phyloP scores from a whole-genome alignment of 345 rosid genomes.

The Noccaea bulbosa region DNA sequence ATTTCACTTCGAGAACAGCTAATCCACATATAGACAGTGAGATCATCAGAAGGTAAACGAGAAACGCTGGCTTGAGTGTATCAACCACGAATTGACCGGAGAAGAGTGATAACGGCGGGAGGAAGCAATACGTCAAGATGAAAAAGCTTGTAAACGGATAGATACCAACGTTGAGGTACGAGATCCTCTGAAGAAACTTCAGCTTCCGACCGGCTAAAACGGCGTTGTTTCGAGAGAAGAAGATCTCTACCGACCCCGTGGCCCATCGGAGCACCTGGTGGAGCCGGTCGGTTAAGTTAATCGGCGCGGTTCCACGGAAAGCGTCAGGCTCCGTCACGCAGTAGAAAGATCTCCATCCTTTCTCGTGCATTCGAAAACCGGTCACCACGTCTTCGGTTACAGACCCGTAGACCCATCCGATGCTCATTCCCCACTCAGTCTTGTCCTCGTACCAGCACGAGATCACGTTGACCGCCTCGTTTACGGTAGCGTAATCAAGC shows the following conservation, averaged over 20 bases:
- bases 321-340: slow-evolving; percentile 77
- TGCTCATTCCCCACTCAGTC: slow-evolving; percentile 74
- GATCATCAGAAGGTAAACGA: slow-evolving; percentile 61
- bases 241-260: slow-evolving; percentile 85
- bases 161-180: slow-evolving; percentile 82
- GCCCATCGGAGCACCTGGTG: slow-evolving; percentile 93
- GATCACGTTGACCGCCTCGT: slow-evolving; percentile 75
- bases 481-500: slow-evolving; percentile 54
- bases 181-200: slow-evolving; percentile 70
- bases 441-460: slow-evolving; percentile 92
- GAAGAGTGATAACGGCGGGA: slow-evolving; percentile 74
- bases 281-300: slow-evolving; percentile 77
- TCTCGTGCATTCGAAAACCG: slow-evolving; percentile 80
- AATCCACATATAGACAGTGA: slow-evolving; percentile 63
- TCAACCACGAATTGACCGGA: slow-evolving; percentile 72
- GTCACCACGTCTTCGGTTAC: slow-evolving; percentile 89
- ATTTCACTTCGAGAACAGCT: slow-evolving; percentile 77
- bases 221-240: slow-evolving; percentile 85
- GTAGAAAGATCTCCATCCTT: slow-evolving; percentile 83
- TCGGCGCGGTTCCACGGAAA: slow-evolving; percentile 77
- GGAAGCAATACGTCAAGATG: slow-evolving; percentile 86
- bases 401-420: slow-evolving; percentile 90
- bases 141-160: slow-evolving; percentile 84
- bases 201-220: slow-evolving; percentile 59
- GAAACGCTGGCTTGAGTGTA: slow-evolving; percentile 56